These are phyloP conservation scores for Lachancea sp. DNA, from an alignment of 805 yeast species.

Conservation along the genomic window DNA sequence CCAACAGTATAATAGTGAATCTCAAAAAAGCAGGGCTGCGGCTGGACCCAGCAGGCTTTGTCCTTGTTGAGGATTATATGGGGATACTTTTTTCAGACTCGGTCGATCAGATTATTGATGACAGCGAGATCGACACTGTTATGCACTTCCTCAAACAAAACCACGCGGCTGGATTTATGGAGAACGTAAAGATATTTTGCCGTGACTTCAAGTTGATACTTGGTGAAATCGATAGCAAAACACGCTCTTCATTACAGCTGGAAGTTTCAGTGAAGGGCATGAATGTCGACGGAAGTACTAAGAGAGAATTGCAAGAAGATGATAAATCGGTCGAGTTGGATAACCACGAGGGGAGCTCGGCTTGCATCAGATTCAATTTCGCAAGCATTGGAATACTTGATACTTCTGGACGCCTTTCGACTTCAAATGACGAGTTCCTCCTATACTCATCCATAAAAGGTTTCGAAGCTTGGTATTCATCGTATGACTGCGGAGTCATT, in stretches of 20 bases:
- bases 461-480: slow-evolving; percentile 27
- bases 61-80: slow-evolving; percentile 22
- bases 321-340: neutral
- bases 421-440: slow-evolving; percentile 11
- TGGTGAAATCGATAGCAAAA: neutral
- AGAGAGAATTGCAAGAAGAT: neutral
- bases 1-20: slow-evolving; percentile 49
- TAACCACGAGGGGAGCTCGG: neutral
- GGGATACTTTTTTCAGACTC: slow-evolving; percentile 34
- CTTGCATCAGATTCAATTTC: neutral
- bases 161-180: neutral
- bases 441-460: slow-evolving; percentile 24
- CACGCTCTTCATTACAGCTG: neutral
- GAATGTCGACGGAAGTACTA: neutral
- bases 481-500: slow-evolving; percentile 13
- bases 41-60: neutral
- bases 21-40: slow-evolving; percentile 33
- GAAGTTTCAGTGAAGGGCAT: neutral
- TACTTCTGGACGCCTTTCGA: too few relatives aligned
- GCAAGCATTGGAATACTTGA: neutral
- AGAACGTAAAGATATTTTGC: neutral
- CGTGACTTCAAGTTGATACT: neutral
- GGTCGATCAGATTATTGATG: slow-evolving; percentile 52
- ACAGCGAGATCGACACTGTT: slow-evolving; percentile 55
- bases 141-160: slow-evolving; percentile 32